Evolutionary conservation across 768 basidiomycete species (phyloP), one percentile per base, ranked within the genome.

Genomic region (Amanita muscaria): DNA sequence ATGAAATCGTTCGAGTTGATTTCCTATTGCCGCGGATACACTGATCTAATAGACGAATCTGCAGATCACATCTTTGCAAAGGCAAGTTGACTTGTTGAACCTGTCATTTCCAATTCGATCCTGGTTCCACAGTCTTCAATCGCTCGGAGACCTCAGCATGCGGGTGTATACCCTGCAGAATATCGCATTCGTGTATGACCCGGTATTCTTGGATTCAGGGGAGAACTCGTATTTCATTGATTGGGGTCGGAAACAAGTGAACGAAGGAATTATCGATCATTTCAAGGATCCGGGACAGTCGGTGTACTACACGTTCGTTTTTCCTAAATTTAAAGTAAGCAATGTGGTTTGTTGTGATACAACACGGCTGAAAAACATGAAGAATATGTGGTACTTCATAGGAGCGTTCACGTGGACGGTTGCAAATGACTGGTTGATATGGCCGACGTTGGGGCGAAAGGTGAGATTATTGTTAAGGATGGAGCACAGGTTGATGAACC

Each of bases 171-270:
- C 69, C 9, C 47, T 60, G 6, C 44, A 42, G 2, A 49, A 66
- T 7, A 54, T 71, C 50, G 75, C 70, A 0, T 81, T 80, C 48
- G 31, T 80, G 7, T 69, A 74, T 39, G 73, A 77, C 46, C 80
- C 80, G 0, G 61, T 80, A 24, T 62, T 76, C 19, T 62, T 79
- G 31, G 79, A 82, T 40, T 67, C 62, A 1, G 60, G 65, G 7
- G 53, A 53, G 3, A 57, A 53, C 51, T 67, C 73, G 4, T 68
- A 73, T 49, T 48, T 80, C 19, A 62, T 81, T 32, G 76, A 78
- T 49, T 82, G 78, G 77, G 71, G 73, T 15, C 56, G 56, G 4
- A 46, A 47, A 6, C 40, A 52, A 12, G 61, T 56, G 22, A 73
- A 72, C 33, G 52, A 58, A 29, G 54, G 47, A 1, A 56, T 69